Base-by-base conservation (phyloP, 352 stramenopile genomes). In the Pythium angustatum region DNA sequence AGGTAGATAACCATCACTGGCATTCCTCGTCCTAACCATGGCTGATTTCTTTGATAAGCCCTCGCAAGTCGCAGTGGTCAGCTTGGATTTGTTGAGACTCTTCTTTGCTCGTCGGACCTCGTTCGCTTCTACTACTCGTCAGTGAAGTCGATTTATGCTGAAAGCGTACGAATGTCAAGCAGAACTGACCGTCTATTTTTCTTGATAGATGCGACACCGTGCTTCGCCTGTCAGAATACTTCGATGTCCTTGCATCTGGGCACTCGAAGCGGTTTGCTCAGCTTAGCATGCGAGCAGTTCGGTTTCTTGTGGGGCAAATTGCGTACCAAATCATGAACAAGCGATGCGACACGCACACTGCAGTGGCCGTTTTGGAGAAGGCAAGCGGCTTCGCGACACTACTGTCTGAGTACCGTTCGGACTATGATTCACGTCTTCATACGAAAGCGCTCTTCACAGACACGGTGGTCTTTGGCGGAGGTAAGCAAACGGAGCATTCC, bases 301-400 rank as follows among this genome's bases (percentile, higher is more conserved):
- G 66, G 17, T 66, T 66, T 49, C 48, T 77, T 2, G 26, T 74
- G 2, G 15, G 30, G 4, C 66, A 77, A 53, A 31, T 62, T 15
- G 54, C 59, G 14, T 33, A 60, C 6, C 58, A 64, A 58, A 17
- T 64, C 7, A 6, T 47, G 28, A 41, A 28, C 44, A 26, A 65
- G 21, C 38, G 55, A 47, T 60, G 53, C 33, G 53, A 71, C 26
- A 48, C 49, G 26, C 52, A 71, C 21, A 55, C 30, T 22, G 50
- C 55, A 2, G 33, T 72, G 12, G 19, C 50, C n/a, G 48, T 73
- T 14, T 14, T 76, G 10, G 60, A 68, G 26, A 45, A 43, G 19
- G 43, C 49, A 11, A 34, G 24, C 4, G 50, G 49, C 15, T 45
- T 68, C 11, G 41, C 28, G 15, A 66, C 48, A 22, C 36, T 24